Percentiles rank a stretch among this genome's conserved stretches.
Evolutionary conservation across 768 basidiomycete genomes (phyloP).

Genomic region (Amanita exitialis): DNA sequence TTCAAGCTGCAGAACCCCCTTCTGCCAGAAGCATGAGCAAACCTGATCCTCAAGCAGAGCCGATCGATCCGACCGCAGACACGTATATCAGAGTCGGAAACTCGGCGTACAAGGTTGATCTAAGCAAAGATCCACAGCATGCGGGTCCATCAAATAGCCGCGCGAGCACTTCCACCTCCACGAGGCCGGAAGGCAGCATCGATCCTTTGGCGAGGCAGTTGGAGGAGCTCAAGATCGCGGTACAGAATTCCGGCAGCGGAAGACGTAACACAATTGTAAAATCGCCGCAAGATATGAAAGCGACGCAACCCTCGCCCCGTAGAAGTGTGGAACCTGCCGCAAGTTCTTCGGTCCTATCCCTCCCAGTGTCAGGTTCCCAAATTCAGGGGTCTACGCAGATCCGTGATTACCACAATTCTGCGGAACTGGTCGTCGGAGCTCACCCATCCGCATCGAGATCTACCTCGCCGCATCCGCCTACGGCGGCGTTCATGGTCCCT

Average conservation of each 20-base stretch:
- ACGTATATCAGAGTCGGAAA: slow-evolving; percentile 65
- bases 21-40: slow-evolving; percentile 22
- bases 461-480: slow-evolving; percentile 62
- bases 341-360: slow-evolving; percentile 24
- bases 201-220: slow-evolving; percentile 64
- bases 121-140: slow-evolving; percentile 53
- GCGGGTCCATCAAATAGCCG: slow-evolving; percentile 20
- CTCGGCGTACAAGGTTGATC: slow-evolving; percentile 59
- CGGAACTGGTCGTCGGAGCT: slow-evolving; percentile 68
- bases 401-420: slow-evolving; percentile 67
- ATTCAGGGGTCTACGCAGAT: slow-evolving; percentile 11
- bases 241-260: slow-evolving; percentile 29
- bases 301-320: slow-evolving; percentile 9
- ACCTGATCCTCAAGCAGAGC: slow-evolving; percentile 44
- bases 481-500: slow-evolving; percentile 70
- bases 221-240: slow-evolving; percentile 43
- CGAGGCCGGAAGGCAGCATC: slow-evolving; percentile 24
- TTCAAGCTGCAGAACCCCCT: slow-evolving; percentile 12
- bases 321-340: slow-evolving; percentile 13
- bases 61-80: slow-evolving; percentile 53
- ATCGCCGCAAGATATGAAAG: slow-evolving; percentile 1
- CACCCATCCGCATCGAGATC: slow-evolving; percentile 69
- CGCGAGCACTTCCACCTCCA: slow-evolving; percentile 16
- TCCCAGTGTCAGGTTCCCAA: slow-evolving; percentile 20
- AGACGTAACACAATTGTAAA: slow-evolving; percentile 8